Evolutionary conservation across 1,284 basidiomycete genomes (phyloP).

Genomic region (Leccinum pallidistipes): DNA sequence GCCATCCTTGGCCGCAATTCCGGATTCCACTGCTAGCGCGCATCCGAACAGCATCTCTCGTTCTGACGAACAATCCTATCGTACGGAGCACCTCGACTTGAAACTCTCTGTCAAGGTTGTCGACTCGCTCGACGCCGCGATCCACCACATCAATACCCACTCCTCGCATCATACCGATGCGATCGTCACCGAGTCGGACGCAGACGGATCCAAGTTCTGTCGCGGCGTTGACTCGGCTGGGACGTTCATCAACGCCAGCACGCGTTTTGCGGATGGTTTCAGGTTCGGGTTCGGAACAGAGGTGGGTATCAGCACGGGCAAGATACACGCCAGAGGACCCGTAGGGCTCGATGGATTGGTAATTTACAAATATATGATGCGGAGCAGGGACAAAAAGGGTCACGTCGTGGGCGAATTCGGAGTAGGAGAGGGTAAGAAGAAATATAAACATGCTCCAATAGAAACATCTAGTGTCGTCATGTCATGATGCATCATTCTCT

Average conservation of each 20-base stretch:
- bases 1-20: conserved; percentile 35
- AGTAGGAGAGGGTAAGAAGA: conserved; percentile 66
- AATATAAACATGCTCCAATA: conserved; percentile 71
- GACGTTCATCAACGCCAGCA: conserved; percentile 93
- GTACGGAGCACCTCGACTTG: conserved; percentile 86
- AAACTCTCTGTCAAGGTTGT: conserved; percentile 81
- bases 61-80: conserved; percentile 67
- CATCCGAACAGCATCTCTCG: conserved; percentile 50
- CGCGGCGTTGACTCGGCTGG: conserved; percentile 90
- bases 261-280: conserved; percentile 96
- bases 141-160: conserved; percentile 89
- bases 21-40: conserved; percentile 49
- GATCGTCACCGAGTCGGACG: conserved; percentile 82
- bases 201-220: conserved; percentile 76
- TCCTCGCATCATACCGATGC: conserved; percentile 95
- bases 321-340: conserved; percentile 95
- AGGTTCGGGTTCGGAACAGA: conserved; percentile 97
- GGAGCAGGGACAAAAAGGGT: conserved; percentile 69
- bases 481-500: conserved; percentile 37
- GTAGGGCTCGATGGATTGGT: conserved; percentile 95
- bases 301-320: conserved; percentile 96
- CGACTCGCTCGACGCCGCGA: conserved; percentile 70
- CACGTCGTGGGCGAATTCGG: conserved; percentile 85
- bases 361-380: conserved; percentile 92
- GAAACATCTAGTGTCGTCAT: conserved; percentile 30